phyloP scores from a whole-genome alignment of 2,329 filamentous ascomycete species.

The Apiospora aurea region DNA sequence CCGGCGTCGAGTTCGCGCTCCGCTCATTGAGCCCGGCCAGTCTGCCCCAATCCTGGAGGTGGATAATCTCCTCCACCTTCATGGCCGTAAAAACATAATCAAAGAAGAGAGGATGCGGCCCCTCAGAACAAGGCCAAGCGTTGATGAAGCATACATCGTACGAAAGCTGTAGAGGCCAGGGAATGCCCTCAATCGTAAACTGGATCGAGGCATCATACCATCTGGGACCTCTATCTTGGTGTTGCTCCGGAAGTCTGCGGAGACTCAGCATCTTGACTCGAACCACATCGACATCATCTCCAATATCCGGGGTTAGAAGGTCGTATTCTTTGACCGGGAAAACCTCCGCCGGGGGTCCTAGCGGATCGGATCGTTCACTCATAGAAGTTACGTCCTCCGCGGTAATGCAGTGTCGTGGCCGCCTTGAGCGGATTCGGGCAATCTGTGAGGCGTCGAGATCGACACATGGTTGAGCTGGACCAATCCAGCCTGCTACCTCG shows the following conservation, averaged over 20 bases:
- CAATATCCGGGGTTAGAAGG: constrained; percentile 62
- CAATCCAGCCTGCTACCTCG: constrained; percentile 76
- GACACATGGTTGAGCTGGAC: constrained; percentile 71
- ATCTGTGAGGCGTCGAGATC: constrained; percentile 75
- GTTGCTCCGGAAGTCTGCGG: constrained; percentile 49
- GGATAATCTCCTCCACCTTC: constrained; percentile 69
- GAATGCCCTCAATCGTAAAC: constrained; percentile 68
- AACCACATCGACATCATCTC: constrained; percentile 69
- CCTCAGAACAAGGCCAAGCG: constrained; percentile 69
- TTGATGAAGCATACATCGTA: constrained; percentile 72
- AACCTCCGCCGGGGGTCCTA: constrained; percentile 67
- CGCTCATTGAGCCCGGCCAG: constrained; percentile 35
- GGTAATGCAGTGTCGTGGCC: constrained; percentile 62
- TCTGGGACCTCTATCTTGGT: constrained; percentile 45
- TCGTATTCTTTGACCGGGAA: constrained; percentile 75
- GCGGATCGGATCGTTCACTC: constrained; percentile 70
- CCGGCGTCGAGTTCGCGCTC: constrained; percentile 35
- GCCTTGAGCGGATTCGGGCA: constrained; percentile 69
- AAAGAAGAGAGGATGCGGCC: constrained; percentile 74
- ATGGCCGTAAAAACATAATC: constrained; percentile 70
- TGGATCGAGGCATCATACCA: constrained; percentile 67
- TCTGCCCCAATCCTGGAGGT: constrained; percentile 70
- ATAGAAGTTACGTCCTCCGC: constrained; percentile 70
- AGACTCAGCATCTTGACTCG: constrained; percentile 73
- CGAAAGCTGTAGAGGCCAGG: constrained; percentile 67